Percentiles rank a stretch among this genome's conserved stretches.
These are phyloP conservation scores for Hanseniaspora uvarum DNA, from an alignment of 1,139 yeast genomes.

Conservation along the genomic window DNA sequence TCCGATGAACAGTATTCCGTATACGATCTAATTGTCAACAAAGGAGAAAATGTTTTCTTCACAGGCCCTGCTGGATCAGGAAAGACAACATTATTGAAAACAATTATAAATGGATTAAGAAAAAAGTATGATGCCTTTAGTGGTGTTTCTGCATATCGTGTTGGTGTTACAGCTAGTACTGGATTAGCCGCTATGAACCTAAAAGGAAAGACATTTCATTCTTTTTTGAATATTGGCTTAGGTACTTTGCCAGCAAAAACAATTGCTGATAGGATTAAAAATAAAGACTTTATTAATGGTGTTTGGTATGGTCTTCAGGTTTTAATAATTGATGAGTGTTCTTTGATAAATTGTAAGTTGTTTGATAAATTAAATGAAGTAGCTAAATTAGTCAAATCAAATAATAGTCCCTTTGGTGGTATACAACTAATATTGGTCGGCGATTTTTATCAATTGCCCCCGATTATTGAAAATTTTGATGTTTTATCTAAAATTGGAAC, in stretches of 20 bases:
- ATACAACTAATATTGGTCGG: conserved; percentile 78
- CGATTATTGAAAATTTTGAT: conserved; percentile 43
- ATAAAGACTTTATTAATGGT: not conserved
- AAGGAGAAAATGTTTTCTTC: conserved; percentile 59
- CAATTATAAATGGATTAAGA: conserved; percentile 54
- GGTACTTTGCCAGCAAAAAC: conserved; percentile 42
- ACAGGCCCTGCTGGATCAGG: conserved; percentile 98
- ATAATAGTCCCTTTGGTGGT: conserved; percentile 69
- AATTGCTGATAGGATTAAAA: conserved; percentile 37
- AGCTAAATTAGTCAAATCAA: conserved; percentile 47
- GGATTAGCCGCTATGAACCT: conserved; percentile 89
- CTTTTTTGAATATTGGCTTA: conserved; percentile 78
- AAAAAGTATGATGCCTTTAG: conserved; percentile 37
- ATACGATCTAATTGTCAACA: conserved; percentile 48
- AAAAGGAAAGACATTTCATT: conserved; percentile 78
- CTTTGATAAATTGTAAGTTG: conserved; percentile 74
- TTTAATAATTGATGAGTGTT: conserved; percentile 72
- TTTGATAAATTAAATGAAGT: conserved; percentile 60
- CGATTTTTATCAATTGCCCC: conserved; percentile 85
- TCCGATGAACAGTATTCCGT: conserved; percentile 66
- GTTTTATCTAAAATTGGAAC: conserved; percentile 6
- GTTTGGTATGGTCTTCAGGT: conserved; percentile 60
- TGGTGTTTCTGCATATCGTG: conserved; percentile 35
- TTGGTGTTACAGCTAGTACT: conserved; percentile 84
- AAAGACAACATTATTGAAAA: conserved; percentile 64